Base-by-base conservation (phyloP, 345 rosid species). In the Psidium friedrichsthalianum region DNA sequence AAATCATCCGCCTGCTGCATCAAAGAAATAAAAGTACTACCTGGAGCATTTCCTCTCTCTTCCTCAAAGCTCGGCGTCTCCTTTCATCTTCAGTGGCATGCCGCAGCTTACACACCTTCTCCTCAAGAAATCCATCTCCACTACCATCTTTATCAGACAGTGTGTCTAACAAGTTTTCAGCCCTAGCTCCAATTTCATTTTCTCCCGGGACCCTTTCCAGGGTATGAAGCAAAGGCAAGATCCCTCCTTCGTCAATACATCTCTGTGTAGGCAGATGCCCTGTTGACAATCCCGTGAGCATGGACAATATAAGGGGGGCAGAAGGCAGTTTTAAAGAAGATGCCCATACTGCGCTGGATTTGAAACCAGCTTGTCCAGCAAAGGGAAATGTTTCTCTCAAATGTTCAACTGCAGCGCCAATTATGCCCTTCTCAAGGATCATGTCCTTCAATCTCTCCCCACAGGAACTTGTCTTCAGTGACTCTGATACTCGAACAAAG, bases 361-460 rank as follows among this genome's bases (percentile, higher is more conserved):
- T 96, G 88, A 92, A 96, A 86, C 94, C 95, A 89, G 97, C 90
- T 91, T 96, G 94, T 82, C 95, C 93, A 32, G 96, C 89, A 89
- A 96, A 91, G 69, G 96, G 93, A 85, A 97, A 97, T 89, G 89
- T 91, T 84, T 92, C 98, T 82, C 90, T 92, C 76, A 97, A 87
- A 91, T 97, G 95, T 87, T 89, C 88, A 85, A 97, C 96, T 18
- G 99, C 98, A 91, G 93, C 95, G 86, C 90, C 92, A 27, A 90
- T 92, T 85, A 96, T 96, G 84, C 98, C 98, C 89, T 94, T 94
- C 93, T 94, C 98, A 64, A 96, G 89, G 82, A 97, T 94, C 61
- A 96, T 97, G 87, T 96, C 98, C 90, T 97, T 97, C 91, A 95
- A 86, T 88, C 98, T 94, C 93, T 96, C 99, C 83, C 99, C 98